Percentiles rank a stretch among this genome's conserved stretches.
These are phyloP conservation scores for Ogataea thermomethanolica DNA, from an alignment of 805 yeast species.

Conservation along the genomic window DNA sequence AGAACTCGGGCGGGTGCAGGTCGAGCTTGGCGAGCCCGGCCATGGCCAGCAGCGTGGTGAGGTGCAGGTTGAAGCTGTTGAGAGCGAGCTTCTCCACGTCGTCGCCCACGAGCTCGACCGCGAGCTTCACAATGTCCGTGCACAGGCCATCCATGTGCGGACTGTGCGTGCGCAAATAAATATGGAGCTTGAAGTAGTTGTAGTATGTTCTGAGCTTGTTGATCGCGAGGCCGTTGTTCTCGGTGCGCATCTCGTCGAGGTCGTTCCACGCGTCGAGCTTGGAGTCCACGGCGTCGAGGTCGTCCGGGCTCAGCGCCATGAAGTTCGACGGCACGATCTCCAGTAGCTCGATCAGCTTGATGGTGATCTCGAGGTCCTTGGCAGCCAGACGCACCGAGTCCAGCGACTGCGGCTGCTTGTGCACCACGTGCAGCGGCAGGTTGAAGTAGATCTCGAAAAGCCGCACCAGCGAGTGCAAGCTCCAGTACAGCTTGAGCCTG, in stretches of 20 bases:
- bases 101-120: constrained; percentile 18
- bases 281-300: constrained; percentile 21
- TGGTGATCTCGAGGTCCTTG: constrained; percentile 33
- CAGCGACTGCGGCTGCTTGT: constrained; percentile 30
- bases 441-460: constrained; percentile 30
- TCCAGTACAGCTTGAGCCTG: constrained; percentile 44
- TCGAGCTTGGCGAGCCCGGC: constrained; percentile 14
- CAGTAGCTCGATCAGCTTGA: constrained; percentile 33
- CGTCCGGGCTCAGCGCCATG: constrained; percentile 19
- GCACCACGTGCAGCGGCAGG: constrained; percentile 13
- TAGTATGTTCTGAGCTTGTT: constrained; percentile 31
- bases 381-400: constrained; percentile 34
- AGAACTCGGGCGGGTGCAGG: neutral
- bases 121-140: constrained; percentile 15
- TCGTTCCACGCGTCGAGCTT: constrained; percentile 29
- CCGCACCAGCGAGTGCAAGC: constrained; percentile 34
- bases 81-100: constrained; percentile 27
- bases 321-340: constrained; percentile 32
- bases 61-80: constrained; percentile 33
- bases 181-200: constrained; percentile 28
- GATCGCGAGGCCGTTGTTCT: constrained; percentile 25
- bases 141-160: constrained; percentile 20
- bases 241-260: constrained; percentile 18
- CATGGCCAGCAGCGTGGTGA: constrained; percentile 27
- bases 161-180: constrained; percentile 12